These are phyloP conservation scores for Ogataea nakhonphanomensis DNA, from an alignment of 805 yeast genomes.

Conservation along the genomic window DNA sequence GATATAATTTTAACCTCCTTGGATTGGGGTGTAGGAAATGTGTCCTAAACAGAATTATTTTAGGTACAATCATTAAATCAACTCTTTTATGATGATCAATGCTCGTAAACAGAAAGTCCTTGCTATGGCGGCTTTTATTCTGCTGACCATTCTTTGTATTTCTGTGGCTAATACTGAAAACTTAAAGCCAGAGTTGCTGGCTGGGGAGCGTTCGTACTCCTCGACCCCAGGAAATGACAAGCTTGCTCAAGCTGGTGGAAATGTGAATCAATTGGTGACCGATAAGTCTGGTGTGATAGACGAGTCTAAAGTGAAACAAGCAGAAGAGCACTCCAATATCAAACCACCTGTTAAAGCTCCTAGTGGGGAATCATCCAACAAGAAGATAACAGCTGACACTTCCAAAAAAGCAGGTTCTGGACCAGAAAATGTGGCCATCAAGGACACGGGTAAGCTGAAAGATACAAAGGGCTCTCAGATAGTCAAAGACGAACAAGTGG, in stretches of 20 bases:
- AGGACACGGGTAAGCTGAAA: constrained; percentile 4
- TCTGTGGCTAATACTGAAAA: constrained; percentile 24
- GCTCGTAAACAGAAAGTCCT: constrained; percentile 39
- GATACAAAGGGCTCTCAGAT: constrained; percentile 1
- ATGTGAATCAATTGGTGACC: constrained; percentile 29
- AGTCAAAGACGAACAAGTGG: not conserved
- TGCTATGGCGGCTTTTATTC: constrained; percentile 39
- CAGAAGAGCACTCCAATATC: constrained; percentile 31
- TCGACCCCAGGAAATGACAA: constrained; percentile 11
- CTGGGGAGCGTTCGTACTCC: constrained; percentile 6
- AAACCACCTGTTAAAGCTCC: constrained; percentile 25
- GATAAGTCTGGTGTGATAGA: constrained; percentile 38
- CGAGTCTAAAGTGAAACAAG: constrained; percentile 38
- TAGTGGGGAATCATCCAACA: constrained; percentile 12
- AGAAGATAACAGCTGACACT: constrained; percentile 6
- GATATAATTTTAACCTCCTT: not conserved
- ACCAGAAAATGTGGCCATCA: constrained; percentile 12
- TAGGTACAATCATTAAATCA: not conserved
- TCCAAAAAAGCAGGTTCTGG: constrained; percentile 5
- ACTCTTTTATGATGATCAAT: constrained; percentile 10
- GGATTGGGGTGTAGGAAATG: constrained; percentile 4
- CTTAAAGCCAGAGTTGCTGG: constrained; percentile 8
- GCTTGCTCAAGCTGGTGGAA: constrained; percentile 20
- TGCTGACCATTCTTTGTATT: constrained; percentile 37
- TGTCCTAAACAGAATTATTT: constrained; percentile 5